Evolutionary conservation across 306 rosid genomes (phyloP).

Genomic region (Lathyrus oleraceus): DNA sequence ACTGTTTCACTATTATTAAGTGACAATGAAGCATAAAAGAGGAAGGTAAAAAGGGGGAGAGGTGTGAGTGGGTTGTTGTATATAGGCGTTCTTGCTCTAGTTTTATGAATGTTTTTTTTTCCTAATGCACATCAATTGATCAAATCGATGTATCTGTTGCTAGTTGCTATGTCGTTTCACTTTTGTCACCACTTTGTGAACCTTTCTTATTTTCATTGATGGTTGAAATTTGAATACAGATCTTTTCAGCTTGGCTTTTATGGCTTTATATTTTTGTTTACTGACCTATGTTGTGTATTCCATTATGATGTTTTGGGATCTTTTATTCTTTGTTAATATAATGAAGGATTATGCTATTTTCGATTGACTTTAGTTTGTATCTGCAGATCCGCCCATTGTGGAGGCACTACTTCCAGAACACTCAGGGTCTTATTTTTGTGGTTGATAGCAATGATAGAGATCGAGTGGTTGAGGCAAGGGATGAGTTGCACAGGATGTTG

Average conservation of each 20-base stretch:
- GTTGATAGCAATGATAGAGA: constrained; percentile 98
- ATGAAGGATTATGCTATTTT: background rate
- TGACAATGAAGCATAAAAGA: background rate
- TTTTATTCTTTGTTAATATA: constrained; percentile 4
- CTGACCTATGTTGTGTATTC: constrained; percentile 16
- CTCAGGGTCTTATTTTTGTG: constrained; percentile 96
- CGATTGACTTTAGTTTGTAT: constrained; percentile 29
- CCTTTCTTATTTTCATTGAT: constrained; percentile 13
- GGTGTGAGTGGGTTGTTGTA: background rate
- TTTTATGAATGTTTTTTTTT: background rate
- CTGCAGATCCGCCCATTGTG: constrained; percentile 90
- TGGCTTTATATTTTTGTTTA: constrained; percentile 5
- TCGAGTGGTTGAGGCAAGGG: constrained; percentile 95
- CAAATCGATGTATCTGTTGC: background rate
- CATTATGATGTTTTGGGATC: background rate
- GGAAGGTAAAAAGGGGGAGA: background rate
- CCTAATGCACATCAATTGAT: background rate
- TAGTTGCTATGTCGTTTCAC: background rate
- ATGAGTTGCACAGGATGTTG: constrained; percentile 98
- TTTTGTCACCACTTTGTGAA: background rate
- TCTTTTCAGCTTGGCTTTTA: background rate
- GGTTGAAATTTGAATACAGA: constrained; percentile 19
- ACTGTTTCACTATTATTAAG: constrained; percentile 3
- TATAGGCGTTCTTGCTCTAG: background rate
- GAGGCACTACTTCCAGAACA: constrained; percentile 99